Evolutionary conservation across 2,329 filamentous ascomycete genomes (phyloP).

Genomic region (Orbilia oligospora): DNA sequence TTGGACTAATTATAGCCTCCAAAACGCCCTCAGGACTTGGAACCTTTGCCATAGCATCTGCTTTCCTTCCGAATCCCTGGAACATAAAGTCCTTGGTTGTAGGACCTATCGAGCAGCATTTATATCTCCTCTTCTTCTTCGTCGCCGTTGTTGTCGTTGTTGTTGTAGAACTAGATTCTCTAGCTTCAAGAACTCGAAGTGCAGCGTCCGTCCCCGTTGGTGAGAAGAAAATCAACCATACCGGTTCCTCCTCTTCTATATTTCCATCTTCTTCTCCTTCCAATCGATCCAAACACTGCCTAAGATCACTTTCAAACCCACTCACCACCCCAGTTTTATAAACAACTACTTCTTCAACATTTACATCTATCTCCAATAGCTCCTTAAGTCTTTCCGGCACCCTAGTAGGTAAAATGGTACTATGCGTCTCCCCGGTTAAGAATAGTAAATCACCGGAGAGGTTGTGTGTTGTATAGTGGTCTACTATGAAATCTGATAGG

Average conservation of each 20-base stretch:
- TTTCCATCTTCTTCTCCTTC: constrained; percentile 61
- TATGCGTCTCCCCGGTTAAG: constrained; percentile 87
- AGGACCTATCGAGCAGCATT: constrained; percentile 90
- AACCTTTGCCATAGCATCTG: constrained; percentile 83
- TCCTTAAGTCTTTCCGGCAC: constrained; percentile 74
- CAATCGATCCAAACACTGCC: constrained; percentile 70
- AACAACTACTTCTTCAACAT: constrained; percentile 83
- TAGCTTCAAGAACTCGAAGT: constrained; percentile 71
- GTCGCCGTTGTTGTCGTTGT: too few relatives aligned
- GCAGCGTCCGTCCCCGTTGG: constrained; percentile 76
- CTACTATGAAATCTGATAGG: constrained; percentile 82
- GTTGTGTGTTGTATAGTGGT: constrained; percentile 76
- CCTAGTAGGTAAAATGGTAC: constrained; percentile 83
- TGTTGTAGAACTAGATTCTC: constrained; percentile 64
- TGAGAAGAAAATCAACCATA: constrained; percentile 84
- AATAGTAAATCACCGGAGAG: constrained; percentile 76
- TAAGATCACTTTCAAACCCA: constrained; percentile 80
- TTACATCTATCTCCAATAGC: constrained; percentile 68
- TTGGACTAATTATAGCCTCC: constrained; percentile 73
- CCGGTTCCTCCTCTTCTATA: constrained; percentile 65
- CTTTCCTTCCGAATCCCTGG: constrained; percentile 76
- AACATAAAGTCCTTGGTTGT: constrained; percentile 85
- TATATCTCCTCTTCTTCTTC: constrained; percentile 71
- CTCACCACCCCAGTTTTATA: constrained; percentile 89
- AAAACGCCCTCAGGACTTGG: constrained; percentile 86